Evolutionary conservation across 2,329 filamentous ascomycete species (phyloP), one percentile per base, ranked within the genome.

Genomic region (Thelonectria blattea): DNA sequence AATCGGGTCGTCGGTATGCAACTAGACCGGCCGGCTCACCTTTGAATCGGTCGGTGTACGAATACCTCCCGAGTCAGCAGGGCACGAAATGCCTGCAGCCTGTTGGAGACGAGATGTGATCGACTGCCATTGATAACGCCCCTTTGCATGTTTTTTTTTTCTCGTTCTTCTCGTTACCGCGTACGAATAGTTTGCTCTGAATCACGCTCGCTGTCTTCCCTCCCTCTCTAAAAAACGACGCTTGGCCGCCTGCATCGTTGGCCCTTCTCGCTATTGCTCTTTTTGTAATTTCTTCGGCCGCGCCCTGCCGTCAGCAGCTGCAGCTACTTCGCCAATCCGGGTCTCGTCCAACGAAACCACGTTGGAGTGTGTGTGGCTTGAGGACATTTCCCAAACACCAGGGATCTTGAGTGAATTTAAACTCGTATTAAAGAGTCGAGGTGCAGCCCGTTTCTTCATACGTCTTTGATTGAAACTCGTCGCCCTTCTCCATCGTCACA

Each of bases 1-100:
- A 61, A 62, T 61, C 42, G 20, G 50, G 66, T 51, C 61, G 58
- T 61, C 68, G 68, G 68, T 71, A 65, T 70, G 68, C 58, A n/a
- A 68, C 34, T 27, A 68, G 67, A 67, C 56, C 64, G 54, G 22
- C 53, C 45, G 32, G n/a, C 18, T 39, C 41, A 48, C 42, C 37
- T 15, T 60, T 68, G 63, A 61, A 62, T 8, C 27, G 34, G 34
- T 56, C 41, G 50, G 58, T 24, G 17, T 48, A 61, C 45, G 55
- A 68, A 47, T 63, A 61, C 60, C 45, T 55, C 56, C 52, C 46
- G 18, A 58, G 49, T 62, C 52, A 63, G 53, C 56, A 52, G 55
- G 57, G 57, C 66, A 63, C 61, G 64, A 68, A 70, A 67, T 61
- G 52, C 67, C 54, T 60, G 50, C 49, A 63, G 55, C 68, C 66